A percentile compares a stretch with the other conserved stretches of the same genome.
These are phyloP conservation scores for Purpureocillium lavendulum DNA, from an alignment of 2,329 filamentous ascomycete species.

Conservation along the genomic window DNA sequence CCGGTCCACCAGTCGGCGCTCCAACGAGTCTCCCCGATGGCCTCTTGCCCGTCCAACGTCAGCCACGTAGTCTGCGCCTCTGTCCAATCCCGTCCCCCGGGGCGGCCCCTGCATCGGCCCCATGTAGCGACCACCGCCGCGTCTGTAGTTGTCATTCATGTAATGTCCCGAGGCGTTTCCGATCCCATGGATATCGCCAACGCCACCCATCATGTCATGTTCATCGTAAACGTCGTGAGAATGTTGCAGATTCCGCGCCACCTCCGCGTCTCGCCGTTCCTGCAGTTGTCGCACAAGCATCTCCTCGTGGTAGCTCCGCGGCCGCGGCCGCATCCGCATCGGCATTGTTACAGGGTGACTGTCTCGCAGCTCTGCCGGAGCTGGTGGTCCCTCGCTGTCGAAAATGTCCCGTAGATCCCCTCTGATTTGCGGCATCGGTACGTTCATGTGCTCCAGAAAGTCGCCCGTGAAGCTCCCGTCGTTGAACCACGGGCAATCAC, in stretches of 20 bases:
- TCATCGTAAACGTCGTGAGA: conserved; percentile 30
- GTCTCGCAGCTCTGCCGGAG: conserved; percentile 20
- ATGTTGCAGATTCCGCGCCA: conserved; percentile 15
- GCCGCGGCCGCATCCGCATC: conserved; percentile 14
- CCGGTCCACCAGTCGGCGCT: conserved; percentile 41
- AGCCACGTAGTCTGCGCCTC: conserved; percentile 26
- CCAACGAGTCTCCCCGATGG: conserved; percentile 33
- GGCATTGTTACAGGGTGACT: conserved; percentile 7
- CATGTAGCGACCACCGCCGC: conserved; percentile 2
- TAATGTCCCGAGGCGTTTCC: conserved; percentile 49
- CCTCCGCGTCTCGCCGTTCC: conserved; percentile 35
- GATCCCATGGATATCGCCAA: conserved; percentile 30
- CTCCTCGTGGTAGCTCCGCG: conserved; percentile 36
- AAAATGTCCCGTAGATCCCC: conserved; percentile 12
- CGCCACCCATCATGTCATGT: conserved; percentile 21
- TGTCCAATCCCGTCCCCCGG: not conserved
- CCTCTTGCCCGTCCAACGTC: conserved; percentile 35
- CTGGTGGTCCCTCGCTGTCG: conserved; percentile 14
- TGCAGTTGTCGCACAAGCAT: conserved; percentile 35
- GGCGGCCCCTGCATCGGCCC: not conserved
- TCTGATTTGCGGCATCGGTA: conserved; percentile 28
- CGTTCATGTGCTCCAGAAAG: conserved; percentile 42
- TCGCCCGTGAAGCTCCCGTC: conserved; percentile 48
- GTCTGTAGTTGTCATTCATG: conserved; percentile 51
- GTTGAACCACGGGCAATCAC: conserved; percentile 75